Evolutionary conservation across 2,329 filamentous ascomycete genomes (phyloP), one percentile per base, ranked within the genome.

Genomic region (Phyllosticta citrichinensis): DNA sequence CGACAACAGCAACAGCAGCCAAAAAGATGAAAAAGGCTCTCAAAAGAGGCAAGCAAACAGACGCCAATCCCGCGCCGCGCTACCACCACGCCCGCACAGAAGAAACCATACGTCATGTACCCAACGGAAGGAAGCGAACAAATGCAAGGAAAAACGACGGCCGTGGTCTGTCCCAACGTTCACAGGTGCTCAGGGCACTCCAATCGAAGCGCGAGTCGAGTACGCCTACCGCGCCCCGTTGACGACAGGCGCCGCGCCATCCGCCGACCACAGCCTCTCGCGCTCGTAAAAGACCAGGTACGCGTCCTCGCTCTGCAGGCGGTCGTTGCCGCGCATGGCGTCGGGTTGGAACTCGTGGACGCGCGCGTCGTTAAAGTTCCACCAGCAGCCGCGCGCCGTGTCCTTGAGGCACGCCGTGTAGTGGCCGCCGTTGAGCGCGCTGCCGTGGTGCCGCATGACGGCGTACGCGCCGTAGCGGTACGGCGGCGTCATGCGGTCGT

Each of bases 391-490:
- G 27, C 82, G 76, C 33, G 78, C 72, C 52, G 70, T 71, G 63
- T 80, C 78, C 60, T 75, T 77, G 53, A 76, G 76, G 27, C 88
- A 85, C 3, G 86, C 82, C 58, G 87, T 86, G 72, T 97, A 97
- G 74, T 97, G 92, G 0, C 92, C 92, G 57, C 83, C 83, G 47
- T 83, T 82, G 58, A 88, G 78, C 1, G 80, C 84, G 1, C 76
- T 76, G 22, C 92, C 92, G 3, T 83, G 74, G 71, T 97, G 92
- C 64, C 88, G 81, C 59, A 95, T 83, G 6, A 97, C 87, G 2
- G 87, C 93, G 70, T 96, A 97, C 58, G 89, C 87, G 69, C 96
- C 87, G 73, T 97, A 99, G 5, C 79, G 76, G 69, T 88, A 91
- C 0, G 88, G 87, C 0, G 75, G 75, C 14, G 73, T 76, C 73